Evolutionary conservation across 208 protist genomes (phyloP), one percentile per base, ranked within the genome.

Genomic region (Tritrichomonas foetus): DNA sequence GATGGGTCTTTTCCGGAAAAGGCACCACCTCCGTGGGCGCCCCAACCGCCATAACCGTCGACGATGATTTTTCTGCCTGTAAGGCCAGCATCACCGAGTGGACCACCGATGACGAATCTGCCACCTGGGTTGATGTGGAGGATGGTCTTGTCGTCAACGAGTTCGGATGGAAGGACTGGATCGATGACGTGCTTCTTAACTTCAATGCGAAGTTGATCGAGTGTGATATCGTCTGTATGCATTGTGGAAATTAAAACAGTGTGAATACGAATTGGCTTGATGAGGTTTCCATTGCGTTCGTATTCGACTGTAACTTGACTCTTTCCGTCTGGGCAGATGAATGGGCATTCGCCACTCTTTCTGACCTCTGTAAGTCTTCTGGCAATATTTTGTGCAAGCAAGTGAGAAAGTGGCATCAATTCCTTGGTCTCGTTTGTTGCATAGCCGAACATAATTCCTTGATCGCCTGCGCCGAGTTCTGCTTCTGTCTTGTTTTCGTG

Each of bases 21-120:
- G 94, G 99, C 99, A 95, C 99, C 99, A 95, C 99, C 99, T 95
- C 99, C 99, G 96, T 99, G 99, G 39, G 98, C 98, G 89, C 99
- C 98, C 98, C 98, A 99, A 94, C 99, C 99, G 95, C 99, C 99
- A 96, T 99, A 99, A 11, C 98, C 99, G 95, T 99, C 99, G 75
- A 99, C 98, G 95, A 99, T 99, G 95, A 99, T 99, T 97, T 99
- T 99, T 95, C 99, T 97, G 93, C 99, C 99, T 93, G 99, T 99
- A 14, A 99, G 95, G 95, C 99, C 99, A 94, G 98, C 98, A 95
- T 99, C 99, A 95, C 98, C 98, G 95, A 98, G 97, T 93, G 99
- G 99, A 57, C 99, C 99, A 95, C 99, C 99, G 96, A 99, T 99
- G 93, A 99, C 97, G 96, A 99, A 99, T 41, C 98, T 94, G 93